A percentile compares a stretch with the other conserved stretches of the same genome.
Evolutionary conservation across 352 stramenopile genomes (phyloP).

Genomic region (Pythium monospermum): DNA sequence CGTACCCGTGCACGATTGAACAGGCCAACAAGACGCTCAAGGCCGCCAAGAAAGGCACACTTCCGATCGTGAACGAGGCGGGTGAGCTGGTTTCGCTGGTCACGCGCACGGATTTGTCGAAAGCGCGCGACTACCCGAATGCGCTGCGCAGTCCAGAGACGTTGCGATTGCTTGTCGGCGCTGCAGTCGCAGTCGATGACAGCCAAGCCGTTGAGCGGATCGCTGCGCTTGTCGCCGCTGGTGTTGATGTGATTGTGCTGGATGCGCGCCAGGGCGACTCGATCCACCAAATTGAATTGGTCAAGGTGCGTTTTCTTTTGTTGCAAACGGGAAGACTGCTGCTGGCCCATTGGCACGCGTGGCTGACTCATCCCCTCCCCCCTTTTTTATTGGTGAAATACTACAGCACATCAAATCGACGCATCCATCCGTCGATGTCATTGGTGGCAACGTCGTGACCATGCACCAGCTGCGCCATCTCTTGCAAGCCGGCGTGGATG

Average conservation of each 20-base stretch:
- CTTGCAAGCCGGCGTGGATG: constrained; percentile 97
- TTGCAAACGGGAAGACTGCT: background rate
- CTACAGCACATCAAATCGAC: constrained; percentile 88
- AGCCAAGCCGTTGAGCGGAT: constrained; percentile 89
- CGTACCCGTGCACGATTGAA: constrained; percentile 90
- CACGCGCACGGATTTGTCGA: constrained; percentile 95
- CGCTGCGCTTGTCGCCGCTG: constrained; percentile 83
- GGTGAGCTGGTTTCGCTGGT: constrained; percentile 96
- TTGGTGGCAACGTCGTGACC: constrained; percentile 98
- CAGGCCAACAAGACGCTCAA: constrained; percentile 97
- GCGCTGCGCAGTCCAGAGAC: constrained; percentile 93
- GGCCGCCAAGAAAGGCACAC: constrained; percentile 97
- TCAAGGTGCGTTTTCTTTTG: constrained; percentile 26
- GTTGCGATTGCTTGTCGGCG: constrained; percentile 92
- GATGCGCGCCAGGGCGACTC: constrained; percentile 98
- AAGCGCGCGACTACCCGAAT: constrained; percentile 94
- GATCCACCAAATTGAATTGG: constrained; percentile 61
- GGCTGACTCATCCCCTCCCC: background rate
- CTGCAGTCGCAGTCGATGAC: constrained; percentile 94
- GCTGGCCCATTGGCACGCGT: background rate
- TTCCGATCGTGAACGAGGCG: constrained; percentile 96
- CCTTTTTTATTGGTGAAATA: background rate
- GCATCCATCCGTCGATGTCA: constrained; percentile 91
- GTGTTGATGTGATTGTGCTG: constrained; percentile 97
- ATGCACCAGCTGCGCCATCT: constrained; percentile 93